Evolutionary conservation across 139 green algal species (phyloP), one percentile per base, ranked within the genome.

Genomic region (Chlorella sorokiniana): DNA sequence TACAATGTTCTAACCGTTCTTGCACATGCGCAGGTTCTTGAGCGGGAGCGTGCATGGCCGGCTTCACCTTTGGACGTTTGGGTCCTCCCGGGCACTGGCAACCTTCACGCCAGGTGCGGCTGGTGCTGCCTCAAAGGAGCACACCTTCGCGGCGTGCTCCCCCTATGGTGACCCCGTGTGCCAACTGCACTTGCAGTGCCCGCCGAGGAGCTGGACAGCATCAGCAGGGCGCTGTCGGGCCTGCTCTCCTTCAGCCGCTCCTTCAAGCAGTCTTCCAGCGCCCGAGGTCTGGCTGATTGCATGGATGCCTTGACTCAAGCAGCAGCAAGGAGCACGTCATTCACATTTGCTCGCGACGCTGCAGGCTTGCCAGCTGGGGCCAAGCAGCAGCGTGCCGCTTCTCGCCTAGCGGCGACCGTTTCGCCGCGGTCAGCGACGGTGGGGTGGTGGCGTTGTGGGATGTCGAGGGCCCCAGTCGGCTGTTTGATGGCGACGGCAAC

Each of bases 361-460:
- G 68, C 67, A 72, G 71, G 37, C 59, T 88, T 41, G 69, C 62
- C 4, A 67, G 73, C 76, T 88, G 84, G 84, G 79, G 84, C 69
- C 33, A 52, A 7, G 42, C 41, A 22, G 44, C 38, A 18, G 79
- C 52, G 14, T 40, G 95, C 78, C 74, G 85, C n/a, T 97, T 92
- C 84, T 87, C 76, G 42, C 81, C 86, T 31, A 87, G 83, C 51
- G 91, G 90, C 31, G 90, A 91, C 35, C 86, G 91, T 33, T 97
- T 97, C 88, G 91, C 85, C 0, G 91, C 84, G 20, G 76, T 95
- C 1, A 92, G 93, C 10, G 87, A 94, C 69, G 93, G 94, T 7
- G 94, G 94, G 0, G 76, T 95, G 65, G 90, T 95, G 18, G 91
- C 92, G 14, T 81, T 89, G 44, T 97, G 94, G 94, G 84, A 93